Base-by-base conservation (phyloP, 1,139 yeast species). In the Pneumocystis sp. region DNA sequence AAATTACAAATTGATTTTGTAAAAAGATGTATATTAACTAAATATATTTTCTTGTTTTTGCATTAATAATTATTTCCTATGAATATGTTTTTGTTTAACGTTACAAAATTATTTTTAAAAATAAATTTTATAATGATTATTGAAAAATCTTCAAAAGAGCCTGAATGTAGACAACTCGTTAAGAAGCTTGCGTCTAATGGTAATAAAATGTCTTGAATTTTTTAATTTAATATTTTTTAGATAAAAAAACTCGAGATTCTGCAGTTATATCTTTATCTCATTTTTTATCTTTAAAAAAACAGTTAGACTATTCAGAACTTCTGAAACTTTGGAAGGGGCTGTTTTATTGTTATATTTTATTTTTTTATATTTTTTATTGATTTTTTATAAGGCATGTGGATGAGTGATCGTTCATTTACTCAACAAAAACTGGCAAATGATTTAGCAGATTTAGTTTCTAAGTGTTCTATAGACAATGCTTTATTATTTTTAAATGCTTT, bases 311-410 rank as follows among this genome's bases (percentile, higher is more conserved):
- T 62, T 68, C 80, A 25, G 96, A 91, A 68, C 80, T 85, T 70
- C 87, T 87, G 70, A 90, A 91, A 74, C 78, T 93, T 67, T 93
- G 97, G 97, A 89, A 88, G 76, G 98, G 97, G 10, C 80, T 93
- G 63, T 93, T 86, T 76, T 93, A 81, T 74, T 69, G 71, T 68
- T 61, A 17, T 64, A 59, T 50, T 37, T 21, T 8, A 19, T 57
- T 8, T 57, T 29, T 63, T 62, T 35, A 59, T 61, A 4, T 37
- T 40, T 37, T 65, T 5, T 19, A 4, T 21, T 42, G 15, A 63
- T 37, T 50, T 35, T 15, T 12, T 50, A 3, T 21, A 29, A 73
- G 85, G 89, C 39, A 89, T 93, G 96, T 93, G 98, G 98, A 89
- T 87, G 76, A 83, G 96, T 73, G 98, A 93, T 76, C 83, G 95